phyloP scores from a whole-genome alignment of 2,329 filamentous ascomycete species.

The Penicillium sumatraense region DNA sequence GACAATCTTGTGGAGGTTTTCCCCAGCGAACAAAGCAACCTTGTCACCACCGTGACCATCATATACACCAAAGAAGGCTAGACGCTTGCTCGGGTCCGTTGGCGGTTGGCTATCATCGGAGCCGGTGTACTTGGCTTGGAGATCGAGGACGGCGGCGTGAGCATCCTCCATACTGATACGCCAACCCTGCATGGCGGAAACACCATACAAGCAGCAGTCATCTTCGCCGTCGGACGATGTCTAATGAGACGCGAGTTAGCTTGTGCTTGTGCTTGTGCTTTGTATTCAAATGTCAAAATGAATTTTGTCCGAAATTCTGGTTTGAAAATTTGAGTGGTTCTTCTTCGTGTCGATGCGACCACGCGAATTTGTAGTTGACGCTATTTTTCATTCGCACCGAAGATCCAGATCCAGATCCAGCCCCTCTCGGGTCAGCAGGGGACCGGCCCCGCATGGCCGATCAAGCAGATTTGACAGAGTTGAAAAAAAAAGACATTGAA shows the following conservation, averaged over 20 bases:
- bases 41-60: conserved; percentile 98
- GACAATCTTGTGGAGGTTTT: conserved; percentile 92
- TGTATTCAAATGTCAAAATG: neutral
- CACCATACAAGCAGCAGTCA: conserved; percentile 88
- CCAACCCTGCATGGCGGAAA: conserved; percentile 99
- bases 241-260: conserved; percentile 52
- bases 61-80: conserved; percentile 97
- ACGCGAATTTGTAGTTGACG: neutral
- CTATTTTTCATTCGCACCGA: neutral
- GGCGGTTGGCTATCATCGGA: conserved; percentile 61
- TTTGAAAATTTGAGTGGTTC: neutral
- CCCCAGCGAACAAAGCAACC: conserved; percentile 89
- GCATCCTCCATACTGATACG: conserved; percentile 99
- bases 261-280: neutral
- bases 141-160: conserved; percentile 86
- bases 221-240: conserved; percentile 87
- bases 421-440: neutral
- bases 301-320: neutral
- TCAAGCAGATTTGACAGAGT: neutral
- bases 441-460: neutral
- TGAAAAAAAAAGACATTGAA: no score
- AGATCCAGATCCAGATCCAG: neutral
- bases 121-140: conserved; percentile 64
- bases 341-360: neutral
- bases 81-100: conserved; percentile 69